Conservation (phyloP, 1,284 basidiomycete species). For the Rugosomyces carneus region DNA sequence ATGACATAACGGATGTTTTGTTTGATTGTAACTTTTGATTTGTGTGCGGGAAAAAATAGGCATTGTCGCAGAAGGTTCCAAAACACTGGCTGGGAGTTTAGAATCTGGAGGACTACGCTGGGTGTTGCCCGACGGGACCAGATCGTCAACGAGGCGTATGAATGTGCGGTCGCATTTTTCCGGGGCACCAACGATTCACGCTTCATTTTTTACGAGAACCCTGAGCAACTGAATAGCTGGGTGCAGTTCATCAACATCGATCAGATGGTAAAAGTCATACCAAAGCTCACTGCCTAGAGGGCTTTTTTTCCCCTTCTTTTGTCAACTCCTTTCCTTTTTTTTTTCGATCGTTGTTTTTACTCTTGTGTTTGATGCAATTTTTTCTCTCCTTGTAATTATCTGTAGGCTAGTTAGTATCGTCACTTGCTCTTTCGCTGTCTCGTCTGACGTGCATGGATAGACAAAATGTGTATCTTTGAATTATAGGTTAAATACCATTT, state of each 20-base stretch:
- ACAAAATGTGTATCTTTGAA: neutral
- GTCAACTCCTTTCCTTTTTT: neutral
- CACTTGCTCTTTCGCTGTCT: neutral
- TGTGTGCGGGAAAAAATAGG: no score
- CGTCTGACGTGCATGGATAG: neutral
- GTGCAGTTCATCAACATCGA: constrained; percentile 78
- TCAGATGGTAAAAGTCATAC: constrained; percentile 70
- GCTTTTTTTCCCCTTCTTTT: neutral
- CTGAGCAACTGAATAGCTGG: constrained; percentile 64
- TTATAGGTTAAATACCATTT: neutral
- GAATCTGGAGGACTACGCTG: constrained; percentile 66
- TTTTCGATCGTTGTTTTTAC: neutral
- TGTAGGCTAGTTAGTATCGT: neutral
- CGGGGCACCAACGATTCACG: constrained; percentile 54
- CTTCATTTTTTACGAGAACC: constrained; percentile 66
- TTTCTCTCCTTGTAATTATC: neutral
- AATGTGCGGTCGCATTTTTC: constrained; percentile 72
- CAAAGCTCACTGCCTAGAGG: constrained; percentile 55
- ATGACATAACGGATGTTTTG: no score
- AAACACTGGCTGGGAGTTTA: constrained; percentile 81
- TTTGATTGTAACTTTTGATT: no score
- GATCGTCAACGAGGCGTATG: constrained; percentile 60
- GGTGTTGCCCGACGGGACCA: constrained; percentile 51
- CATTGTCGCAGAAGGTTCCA: no score
- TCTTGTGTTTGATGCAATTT: neutral